Conservation (phyloP, 2,329 filamentous ascomycete species). For the Arthrobotrys iridis region DNA sequence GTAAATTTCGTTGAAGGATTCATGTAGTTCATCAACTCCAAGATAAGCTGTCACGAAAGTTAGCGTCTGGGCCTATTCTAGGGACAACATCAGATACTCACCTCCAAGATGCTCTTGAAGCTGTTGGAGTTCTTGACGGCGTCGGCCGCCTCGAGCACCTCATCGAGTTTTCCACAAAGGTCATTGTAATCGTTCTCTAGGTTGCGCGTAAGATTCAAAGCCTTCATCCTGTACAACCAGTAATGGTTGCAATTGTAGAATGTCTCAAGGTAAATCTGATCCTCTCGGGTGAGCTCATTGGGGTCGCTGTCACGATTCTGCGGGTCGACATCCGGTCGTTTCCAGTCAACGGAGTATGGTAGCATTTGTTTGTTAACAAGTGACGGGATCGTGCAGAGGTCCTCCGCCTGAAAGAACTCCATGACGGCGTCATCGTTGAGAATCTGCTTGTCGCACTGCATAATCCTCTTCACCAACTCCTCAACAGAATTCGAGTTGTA, state of each 20-base stretch:
- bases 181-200: constrained; percentile 93
- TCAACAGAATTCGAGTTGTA: constrained; percentile 86
- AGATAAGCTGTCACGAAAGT: constrained; percentile 70
- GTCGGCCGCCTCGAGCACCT: constrained; percentile 88
- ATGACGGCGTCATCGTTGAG: constrained; percentile 90
- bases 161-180: constrained; percentile 82
- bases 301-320: constrained; percentile 82
- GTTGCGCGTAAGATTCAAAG: constrained; percentile 81
- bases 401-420: constrained; percentile 94
- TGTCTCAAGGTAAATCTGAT: constrained; percentile 93
- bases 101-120: constrained; percentile 91
- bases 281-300: constrained; percentile 85
- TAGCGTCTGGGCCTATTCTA: not conserved
- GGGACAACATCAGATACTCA: constrained; percentile 8
- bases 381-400: constrained; percentile 90
- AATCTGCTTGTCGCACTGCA: constrained; percentile 90
- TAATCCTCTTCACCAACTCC: constrained; percentile 89
- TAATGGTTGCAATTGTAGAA: constrained; percentile 96
- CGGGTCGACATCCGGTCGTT: constrained; percentile 80
- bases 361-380: constrained; percentile 91
- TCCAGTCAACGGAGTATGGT: constrained; percentile 96
- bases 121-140: constrained; percentile 89
- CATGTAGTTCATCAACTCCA: constrained; percentile 99
- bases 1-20: constrained; percentile 99
- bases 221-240: constrained; percentile 97